Percentiles rank a stretch among this genome's conserved stretches.
Conservation (phyloP, 1,139 yeast species). For the Ashbya aceris region DNA sequence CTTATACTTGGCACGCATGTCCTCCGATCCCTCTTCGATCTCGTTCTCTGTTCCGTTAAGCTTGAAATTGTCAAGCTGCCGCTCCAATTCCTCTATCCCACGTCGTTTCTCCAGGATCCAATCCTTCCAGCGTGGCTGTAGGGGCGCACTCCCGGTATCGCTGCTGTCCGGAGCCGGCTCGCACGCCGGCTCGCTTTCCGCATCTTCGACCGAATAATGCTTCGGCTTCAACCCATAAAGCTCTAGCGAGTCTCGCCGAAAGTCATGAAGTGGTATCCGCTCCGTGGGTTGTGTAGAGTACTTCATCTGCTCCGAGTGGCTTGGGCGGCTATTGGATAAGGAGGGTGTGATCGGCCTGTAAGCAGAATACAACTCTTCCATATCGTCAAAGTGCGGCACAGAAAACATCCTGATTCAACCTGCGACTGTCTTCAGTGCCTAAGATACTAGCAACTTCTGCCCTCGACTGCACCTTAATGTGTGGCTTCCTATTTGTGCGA, state of each 20-base stretch:
- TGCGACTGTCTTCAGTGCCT: no score
- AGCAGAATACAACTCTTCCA: slow-evolving; percentile 4
- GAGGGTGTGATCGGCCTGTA: slow-evolving; percentile 3
- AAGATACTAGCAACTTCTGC: no score
- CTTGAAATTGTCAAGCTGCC: slow-evolving; percentile 3
- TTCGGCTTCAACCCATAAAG: slow-evolving; percentile 3
- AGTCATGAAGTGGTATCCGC: slow-evolving; percentile 2
- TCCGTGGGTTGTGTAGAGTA: slow-evolving; percentile 3
- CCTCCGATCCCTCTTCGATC: background rate
- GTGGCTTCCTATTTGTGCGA: background rate
- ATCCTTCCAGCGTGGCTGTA: slow-evolving; percentile 2
- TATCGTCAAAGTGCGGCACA: slow-evolving; percentile 1
- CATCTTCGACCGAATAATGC: background rate
- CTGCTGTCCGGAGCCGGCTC: slow-evolving; percentile 1
- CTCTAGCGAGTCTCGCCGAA: slow-evolving; percentile 4
- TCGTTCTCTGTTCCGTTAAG: background rate
- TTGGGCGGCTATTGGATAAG: slow-evolving; percentile 4
- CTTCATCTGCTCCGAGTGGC: slow-evolving; percentile 1
- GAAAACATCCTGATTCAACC: slow-evolving; percentile 1
- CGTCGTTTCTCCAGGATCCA: slow-evolving; percentile 2
- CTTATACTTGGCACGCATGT: background rate
- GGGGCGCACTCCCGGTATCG: slow-evolving; percentile 1
- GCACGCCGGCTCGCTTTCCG: slow-evolving; percentile 1
- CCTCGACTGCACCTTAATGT: no score
- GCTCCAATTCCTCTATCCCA: slow-evolving; percentile 1